phyloP scores from a whole-genome alignment of 257 asterid species.

The Solanum raphanifolium region DNA sequence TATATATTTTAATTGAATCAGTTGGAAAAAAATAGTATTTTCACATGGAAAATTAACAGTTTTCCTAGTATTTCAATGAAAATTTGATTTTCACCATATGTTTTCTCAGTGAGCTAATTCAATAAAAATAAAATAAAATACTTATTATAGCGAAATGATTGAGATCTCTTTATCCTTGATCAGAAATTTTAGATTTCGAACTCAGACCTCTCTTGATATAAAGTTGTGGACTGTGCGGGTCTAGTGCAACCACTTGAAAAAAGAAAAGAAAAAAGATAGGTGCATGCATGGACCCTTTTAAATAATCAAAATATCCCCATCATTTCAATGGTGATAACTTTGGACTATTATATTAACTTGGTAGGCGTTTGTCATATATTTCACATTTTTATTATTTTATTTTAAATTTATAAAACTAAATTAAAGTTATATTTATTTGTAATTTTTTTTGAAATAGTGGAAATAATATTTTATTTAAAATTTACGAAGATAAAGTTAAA shows the following conservation, averaged over 20 bases:
- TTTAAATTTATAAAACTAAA: not conserved
- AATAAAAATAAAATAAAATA: no score
- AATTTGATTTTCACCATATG: accelerated
- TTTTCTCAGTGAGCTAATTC: accelerated
- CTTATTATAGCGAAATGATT: not conserved
- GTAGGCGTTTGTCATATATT: not conserved
- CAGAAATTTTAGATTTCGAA: accelerated
- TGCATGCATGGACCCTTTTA: not conserved
- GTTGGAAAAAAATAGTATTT: no score
- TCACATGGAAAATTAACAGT: not conserved
- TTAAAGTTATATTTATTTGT: not conserved
- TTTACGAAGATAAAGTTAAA: not conserved
- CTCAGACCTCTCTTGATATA: not conserved
- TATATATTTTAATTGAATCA: no score
- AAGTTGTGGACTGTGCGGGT: not conserved
- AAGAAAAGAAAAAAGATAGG: not conserved
- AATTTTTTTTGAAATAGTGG: not conserved
- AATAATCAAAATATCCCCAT: not conserved
- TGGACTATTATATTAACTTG: not conserved
- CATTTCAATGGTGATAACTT: not conserved
- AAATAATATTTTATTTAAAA: not conserved
- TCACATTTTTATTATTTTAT: not conserved
- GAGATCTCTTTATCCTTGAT: accelerated
- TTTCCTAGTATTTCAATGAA: no score
- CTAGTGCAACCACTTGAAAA: not conserved